Evolutionary conservation across 257 asterid species (phyloP), one percentile per base, ranked within the genome.

Genomic region (Penstemon davidsonii): DNA sequence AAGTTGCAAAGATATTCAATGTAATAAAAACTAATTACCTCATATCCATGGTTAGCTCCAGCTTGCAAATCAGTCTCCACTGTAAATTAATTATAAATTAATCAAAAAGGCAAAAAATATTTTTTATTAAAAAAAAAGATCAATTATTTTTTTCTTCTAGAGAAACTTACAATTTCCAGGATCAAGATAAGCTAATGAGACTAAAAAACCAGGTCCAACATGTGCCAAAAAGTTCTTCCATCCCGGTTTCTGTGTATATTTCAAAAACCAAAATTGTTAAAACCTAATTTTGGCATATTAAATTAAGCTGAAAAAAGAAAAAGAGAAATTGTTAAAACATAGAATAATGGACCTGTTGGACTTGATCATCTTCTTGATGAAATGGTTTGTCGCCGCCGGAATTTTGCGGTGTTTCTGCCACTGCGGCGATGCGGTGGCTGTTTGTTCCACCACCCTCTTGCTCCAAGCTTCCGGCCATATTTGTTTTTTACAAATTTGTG

Each of bases 21-120:
- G 10, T 39, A 38, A 19, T 19, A 55, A 19, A 56, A 6, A 25
- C 3, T 49, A 15, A 8, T 69, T 75, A 88, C 98, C 82, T 88
- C 96, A 25, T 78, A 93, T 74, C 97, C 84, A 68, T 90, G 87
- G 80, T 69, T 84, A 63, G 98, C 91, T 49, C 98, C 98, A 0
- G 98, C 98, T 73, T 93, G 98, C 63, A 93, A 71, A 79, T 90
- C 98, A 65, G 98, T 93, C 66, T 93, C 97, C 91, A 93, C 97
- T 93, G 84, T 42, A 60, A 65, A 37, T 42, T 15, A 37, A 19
- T 40, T 4, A 13, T 0, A 59, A 36, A 75, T 52, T 2, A 45
- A 67, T 4, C 33, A 66, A 0, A 54, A 19, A 13, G 52, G 37
- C 59, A 11, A 58, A 5, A 5, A 44, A 12, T 40, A 5, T 49